These are phyloP conservation scores for Neurospora sublineolata DNA, from an alignment of 495 filamentous ascomycete genomes.

Conservation along the genomic window DNA sequence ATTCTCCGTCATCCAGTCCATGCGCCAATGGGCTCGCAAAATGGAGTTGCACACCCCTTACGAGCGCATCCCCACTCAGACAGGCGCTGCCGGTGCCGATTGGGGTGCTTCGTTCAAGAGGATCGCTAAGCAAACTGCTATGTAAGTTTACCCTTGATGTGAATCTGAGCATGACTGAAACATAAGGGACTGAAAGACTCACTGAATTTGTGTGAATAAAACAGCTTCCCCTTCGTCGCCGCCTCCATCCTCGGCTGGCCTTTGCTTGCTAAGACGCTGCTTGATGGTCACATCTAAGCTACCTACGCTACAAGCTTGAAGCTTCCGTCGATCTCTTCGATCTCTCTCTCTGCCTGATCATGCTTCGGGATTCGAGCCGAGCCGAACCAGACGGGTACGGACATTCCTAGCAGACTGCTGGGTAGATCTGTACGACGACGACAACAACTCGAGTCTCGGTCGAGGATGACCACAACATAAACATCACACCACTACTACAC, in stretches of 20 bases:
- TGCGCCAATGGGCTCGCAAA: slow-evolving; percentile 18
- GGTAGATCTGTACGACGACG: no score
- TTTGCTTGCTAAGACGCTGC: background rate
- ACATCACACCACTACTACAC: background rate
- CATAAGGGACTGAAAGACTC: background rate
- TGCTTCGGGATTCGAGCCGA: no score
- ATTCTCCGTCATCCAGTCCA: slow-evolving; percentile 17
- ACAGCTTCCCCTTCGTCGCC: slow-evolving; percentile 10
- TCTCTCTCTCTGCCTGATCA: no score
- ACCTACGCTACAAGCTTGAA: no score
- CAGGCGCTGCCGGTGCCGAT: slow-evolving; percentile 12
- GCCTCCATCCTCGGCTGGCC: slow-evolving; percentile 18
- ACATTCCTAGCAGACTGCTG: background rate
- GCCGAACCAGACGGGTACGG: background rate
- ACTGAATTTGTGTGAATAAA: background rate
- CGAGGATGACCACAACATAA: background rate
- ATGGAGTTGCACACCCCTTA: slow-evolving; percentile 24
- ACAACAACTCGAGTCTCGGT: no score
- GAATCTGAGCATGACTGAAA: background rate
- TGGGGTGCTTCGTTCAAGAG: slow-evolving; percentile 14
- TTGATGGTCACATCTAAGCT: slow-evolving; percentile 4
- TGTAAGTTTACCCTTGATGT: slow-evolving; percentile 12
- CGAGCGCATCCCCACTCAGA: slow-evolving; percentile 19
- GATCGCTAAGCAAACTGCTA: slow-evolving; percentile 1
- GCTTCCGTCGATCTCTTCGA: no score